A percentile compares a stretch with the other conserved stretches of the same genome.
phyloP scores from a whole-genome alignment of 495 filamentous ascomycete species.

The Paragyromitra xinjiangensis region DNA sequence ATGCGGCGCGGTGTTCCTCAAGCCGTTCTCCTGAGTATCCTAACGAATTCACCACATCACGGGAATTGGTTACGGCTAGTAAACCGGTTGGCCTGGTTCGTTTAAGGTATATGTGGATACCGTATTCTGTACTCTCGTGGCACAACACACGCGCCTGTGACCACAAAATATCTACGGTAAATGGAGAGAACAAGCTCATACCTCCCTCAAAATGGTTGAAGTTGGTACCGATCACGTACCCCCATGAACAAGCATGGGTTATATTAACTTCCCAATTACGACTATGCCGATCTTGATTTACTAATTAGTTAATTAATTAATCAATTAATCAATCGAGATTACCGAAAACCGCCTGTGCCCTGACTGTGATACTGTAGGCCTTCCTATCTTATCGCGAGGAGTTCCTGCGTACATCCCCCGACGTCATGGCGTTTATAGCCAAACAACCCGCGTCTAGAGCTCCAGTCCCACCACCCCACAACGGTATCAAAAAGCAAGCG shows the following conservation, averaged over 20 bases:
- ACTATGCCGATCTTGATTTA: not conserved
- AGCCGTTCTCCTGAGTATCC: too few relatives aligned
- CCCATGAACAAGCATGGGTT: too few relatives aligned
- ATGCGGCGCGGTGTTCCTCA: not conserved
- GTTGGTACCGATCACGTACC: too few relatives aligned
- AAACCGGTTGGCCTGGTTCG: too few relatives aligned
- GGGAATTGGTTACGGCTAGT: not conserved
- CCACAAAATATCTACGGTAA: too few relatives aligned
- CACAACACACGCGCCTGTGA: not conserved
- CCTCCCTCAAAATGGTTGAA: too few relatives aligned
- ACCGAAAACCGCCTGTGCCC: not conserved
- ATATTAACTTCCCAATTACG: not conserved
- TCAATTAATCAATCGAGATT: not conserved
- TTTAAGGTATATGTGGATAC: not conserved
- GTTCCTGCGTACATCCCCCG: not conserved
- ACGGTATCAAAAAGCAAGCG: constrained; percentile 7
- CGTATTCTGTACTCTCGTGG: not conserved
- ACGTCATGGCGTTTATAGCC: constrained; percentile 4
- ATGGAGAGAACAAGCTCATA: too few relatives aligned
- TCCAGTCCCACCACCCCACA: not conserved
- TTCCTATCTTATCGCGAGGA: not conserved
- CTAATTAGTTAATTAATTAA: not conserved
- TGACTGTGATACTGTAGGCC: not conserved
- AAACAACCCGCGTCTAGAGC: not conserved
- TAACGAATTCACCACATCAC: not conserved